phyloP scores from a whole-genome alignment of 495 filamentous ascomycete species.

The Penicillium silybi region DNA sequence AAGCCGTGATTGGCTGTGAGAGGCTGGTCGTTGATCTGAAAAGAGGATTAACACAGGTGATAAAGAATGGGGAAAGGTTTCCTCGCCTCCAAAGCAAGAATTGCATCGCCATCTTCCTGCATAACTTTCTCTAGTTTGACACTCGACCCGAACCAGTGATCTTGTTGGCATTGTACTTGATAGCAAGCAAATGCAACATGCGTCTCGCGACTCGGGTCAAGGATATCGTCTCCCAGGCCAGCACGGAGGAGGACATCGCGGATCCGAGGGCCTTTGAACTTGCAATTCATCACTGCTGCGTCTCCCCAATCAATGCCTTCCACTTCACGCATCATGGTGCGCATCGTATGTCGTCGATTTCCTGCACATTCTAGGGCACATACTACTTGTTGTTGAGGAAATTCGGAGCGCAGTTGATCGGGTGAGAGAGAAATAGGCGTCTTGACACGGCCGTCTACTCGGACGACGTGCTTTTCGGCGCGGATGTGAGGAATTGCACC shows the following conservation, averaged over 20 bases:
- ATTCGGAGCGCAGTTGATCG: constrained; percentile 39
- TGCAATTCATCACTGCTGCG: constrained; percentile 60
- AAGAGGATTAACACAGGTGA: constrained; percentile 14
- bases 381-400: constrained; percentile 50
- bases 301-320: constrained; percentile 62
- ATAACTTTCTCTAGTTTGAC: constrained; percentile 48
- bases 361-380: constrained; percentile 61
- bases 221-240: constrained; percentile 17
- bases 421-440: constrained; percentile 29
- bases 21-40: constrained; percentile 55
- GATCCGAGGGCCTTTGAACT: constrained; percentile 53
- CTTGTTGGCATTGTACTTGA: constrained; percentile 47
- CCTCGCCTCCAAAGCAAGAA: constrained; percentile 38
- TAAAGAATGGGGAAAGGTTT: neutral
- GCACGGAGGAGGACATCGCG: constrained; percentile 49
- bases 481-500: constrained; percentile 47
- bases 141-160: constrained; percentile 53
- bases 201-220: neutral
- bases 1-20: constrained; percentile 57
- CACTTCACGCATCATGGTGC: constrained; percentile 56
- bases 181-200: constrained; percentile 55
- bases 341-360: constrained; percentile 63
- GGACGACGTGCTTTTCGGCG: constrained; percentile 36
- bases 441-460: constrained; percentile 38
- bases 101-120: constrained; percentile 41